phyloP scores from a whole-genome alignment of 1,284 basidiomycete genomes.

The Cryptococcus sp. region DNA sequence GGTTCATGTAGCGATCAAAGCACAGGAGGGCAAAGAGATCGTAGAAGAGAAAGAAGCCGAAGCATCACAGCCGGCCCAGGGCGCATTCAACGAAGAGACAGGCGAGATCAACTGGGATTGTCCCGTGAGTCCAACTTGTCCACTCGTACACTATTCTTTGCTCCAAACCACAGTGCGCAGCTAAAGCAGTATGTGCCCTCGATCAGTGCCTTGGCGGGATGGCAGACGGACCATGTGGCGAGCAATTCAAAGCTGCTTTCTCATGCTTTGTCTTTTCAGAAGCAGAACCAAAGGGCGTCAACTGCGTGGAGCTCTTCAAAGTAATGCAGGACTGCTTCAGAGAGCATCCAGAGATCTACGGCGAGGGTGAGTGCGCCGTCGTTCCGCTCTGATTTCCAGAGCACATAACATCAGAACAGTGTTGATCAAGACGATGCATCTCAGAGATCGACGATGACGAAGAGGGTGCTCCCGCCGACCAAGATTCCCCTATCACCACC shows the following conservation, averaged over 20 bases:
- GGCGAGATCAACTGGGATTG: conserved; percentile 99
- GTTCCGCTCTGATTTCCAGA: background rate
- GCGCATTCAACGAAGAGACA: conserved; percentile 81
- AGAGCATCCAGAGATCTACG: conserved; percentile 91
- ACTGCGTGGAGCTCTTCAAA: conserved; percentile 98
- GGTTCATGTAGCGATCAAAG: background rate
- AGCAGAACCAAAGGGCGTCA: conserved; percentile 93
- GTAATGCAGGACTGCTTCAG: conserved; percentile 98
- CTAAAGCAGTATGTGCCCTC: too few relatives aligned
- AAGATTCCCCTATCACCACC: background rate
- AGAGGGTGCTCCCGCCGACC: conserved; percentile 4
- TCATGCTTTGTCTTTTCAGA: conserved; percentile 96
- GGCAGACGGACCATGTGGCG: conserved; percentile 95
- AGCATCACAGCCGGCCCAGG: conserved; percentile 35
- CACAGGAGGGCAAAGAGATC: conserved; percentile 12
- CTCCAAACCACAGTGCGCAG: too few relatives aligned
- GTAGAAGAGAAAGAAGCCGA: conserved; percentile 31
- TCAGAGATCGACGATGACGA: conserved; percentile 49
- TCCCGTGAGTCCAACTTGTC: conserved; percentile 56
- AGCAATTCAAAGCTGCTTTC: conserved; percentile 93
- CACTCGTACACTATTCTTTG: background rate
- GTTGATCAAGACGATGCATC: background rate
- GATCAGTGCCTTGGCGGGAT: conserved; percentile 85
- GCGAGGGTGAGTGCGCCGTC: conserved; percentile 66
- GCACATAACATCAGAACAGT: background rate